These are phyloP conservation scores for Neckera pumila DNA, from an alignment of 225 moss, liverwort and hornwort species.

Conservation along the genomic window DNA sequence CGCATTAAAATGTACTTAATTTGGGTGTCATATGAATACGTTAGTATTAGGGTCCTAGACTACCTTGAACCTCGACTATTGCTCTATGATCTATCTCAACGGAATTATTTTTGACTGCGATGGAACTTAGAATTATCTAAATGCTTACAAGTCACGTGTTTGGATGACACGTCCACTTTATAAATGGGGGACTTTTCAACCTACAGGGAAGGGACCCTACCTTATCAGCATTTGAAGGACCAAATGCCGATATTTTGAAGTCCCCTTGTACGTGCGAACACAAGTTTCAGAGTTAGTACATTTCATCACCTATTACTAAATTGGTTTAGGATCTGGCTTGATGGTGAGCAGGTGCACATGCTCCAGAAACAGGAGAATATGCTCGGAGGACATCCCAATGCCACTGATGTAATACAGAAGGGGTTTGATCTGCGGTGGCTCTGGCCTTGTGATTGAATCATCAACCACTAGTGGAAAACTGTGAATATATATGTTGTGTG, in stretches of 20 bases:
- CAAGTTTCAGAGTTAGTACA: background rate
- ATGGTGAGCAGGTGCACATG: constrained; percentile 10
- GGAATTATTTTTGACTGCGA: background rate
- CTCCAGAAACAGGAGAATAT: background rate
- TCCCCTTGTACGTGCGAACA: background rate
- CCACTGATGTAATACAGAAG: background rate
- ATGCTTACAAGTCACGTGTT: background rate
- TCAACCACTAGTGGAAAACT: constrained; percentile 4
- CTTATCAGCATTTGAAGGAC: background rate
- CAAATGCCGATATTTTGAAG: background rate
- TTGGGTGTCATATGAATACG: background rate
- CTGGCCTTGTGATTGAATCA: constrained; percentile 3
- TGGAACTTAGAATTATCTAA: background rate
- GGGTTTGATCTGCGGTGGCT: constrained; percentile 4
- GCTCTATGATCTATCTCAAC: background rate
- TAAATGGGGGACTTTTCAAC: background rate
- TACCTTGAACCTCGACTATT: background rate
- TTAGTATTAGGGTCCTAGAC: background rate
- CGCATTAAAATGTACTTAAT: background rate
- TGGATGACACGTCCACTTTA: background rate
- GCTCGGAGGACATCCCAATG: background rate
- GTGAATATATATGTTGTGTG: constrained; percentile 15
- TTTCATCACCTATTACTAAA: background rate
- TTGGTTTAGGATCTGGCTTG: background rate
- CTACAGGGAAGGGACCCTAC: background rate